Percentiles rank a stretch among this genome's conserved stretches.
Conservation (phyloP, 1,284 basidiomycete species). For the Naganishia sp. region DNA sequence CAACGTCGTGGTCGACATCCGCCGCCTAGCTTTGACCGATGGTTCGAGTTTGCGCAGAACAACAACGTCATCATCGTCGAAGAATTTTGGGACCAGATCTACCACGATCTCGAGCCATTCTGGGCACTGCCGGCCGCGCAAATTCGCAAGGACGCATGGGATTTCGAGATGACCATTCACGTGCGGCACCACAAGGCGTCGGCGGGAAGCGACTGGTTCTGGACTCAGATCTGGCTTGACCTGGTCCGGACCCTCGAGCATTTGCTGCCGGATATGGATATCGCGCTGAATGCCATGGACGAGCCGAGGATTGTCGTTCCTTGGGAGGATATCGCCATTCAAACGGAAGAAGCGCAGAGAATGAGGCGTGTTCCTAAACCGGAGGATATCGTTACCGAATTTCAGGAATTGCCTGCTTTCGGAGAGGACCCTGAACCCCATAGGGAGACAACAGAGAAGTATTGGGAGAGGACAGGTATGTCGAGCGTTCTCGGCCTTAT, state of each 20-base stretch:
- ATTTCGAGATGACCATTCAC: slow-evolving; percentile 18
- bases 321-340: slow-evolving; percentile 8
- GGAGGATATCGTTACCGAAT: slow-evolving; percentile 5
- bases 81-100: slow-evolving; percentile 20
- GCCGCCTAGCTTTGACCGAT: slow-evolving; percentile 1
- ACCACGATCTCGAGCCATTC: slow-evolving; percentile 21
- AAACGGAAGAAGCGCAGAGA: neutral
- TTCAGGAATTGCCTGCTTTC: neutral
- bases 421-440: slow-evolving; percentile 3
- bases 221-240: slow-evolving; percentile 21
- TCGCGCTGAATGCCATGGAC: slow-evolving; percentile 21
- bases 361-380: slow-evolving; percentile 1
- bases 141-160: slow-evolving; percentile 21
- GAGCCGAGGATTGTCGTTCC: slow-evolving; percentile 13
- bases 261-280: slow-evolving; percentile 19
- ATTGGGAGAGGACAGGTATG: slow-evolving; percentile 17
- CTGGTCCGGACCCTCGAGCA: slow-evolving; percentile 16
- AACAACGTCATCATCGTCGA: slow-evolving; percentile 12
- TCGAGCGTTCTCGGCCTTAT: neutral
- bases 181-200: slow-evolving; percentile 14
- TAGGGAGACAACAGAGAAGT: slow-evolving; percentile 3
- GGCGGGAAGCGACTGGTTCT: slow-evolving; percentile 24
- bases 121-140: slow-evolving; percentile 16
- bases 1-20: slow-evolving; percentile 10
- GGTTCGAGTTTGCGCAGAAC: slow-evolving; percentile 14